Percentiles rank a stretch among this genome's conserved stretches.
phyloP scores from a whole-genome alignment of 2,329 filamentous ascomycete species.

The Botrytis fabae region DNA sequence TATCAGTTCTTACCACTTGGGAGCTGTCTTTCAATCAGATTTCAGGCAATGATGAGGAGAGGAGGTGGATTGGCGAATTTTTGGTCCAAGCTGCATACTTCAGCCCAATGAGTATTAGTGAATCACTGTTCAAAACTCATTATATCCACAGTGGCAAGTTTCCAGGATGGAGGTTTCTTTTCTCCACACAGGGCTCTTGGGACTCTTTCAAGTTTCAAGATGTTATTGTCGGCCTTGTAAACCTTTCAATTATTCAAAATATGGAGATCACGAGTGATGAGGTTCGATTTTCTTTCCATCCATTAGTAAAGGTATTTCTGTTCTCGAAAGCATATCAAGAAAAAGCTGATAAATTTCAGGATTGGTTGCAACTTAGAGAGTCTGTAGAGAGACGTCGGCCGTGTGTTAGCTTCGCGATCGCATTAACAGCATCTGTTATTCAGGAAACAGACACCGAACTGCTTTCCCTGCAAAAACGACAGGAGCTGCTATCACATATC shows the following conservation, averaged over 20 bases:
- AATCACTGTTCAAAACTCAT: slow-evolving; percentile 12
- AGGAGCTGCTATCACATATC: slow-evolving; percentile 11
- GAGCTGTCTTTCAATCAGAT: slow-evolving; percentile 34
- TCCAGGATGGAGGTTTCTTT: slow-evolving; percentile 9
- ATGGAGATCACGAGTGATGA: slow-evolving; percentile 14
- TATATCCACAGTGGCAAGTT: background rate
- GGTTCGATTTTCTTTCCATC: slow-evolving; percentile 31
- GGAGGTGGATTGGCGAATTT: slow-evolving; percentile 24
- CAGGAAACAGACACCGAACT: background rate
- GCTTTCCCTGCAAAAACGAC: slow-evolving; percentile 11
- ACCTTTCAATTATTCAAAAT: slow-evolving; percentile 32
- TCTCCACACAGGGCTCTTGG: slow-evolving; percentile 24
- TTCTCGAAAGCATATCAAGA: background rate
- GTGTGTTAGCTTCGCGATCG: background rate
- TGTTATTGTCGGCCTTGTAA: slow-evolving; percentile 26
- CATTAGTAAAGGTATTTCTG: slow-evolving; percentile 30
- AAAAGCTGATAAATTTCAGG: slow-evolving; percentile 10
- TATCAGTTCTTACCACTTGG: slow-evolving; percentile 32
- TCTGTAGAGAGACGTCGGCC: background rate
- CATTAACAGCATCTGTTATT: slow-evolving; percentile 9
- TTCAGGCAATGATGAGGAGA: slow-evolving; percentile 15
- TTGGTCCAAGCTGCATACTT: slow-evolving; percentile 34
- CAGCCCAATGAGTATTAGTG: slow-evolving; percentile 22
- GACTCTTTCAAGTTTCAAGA: slow-evolving; percentile 30
- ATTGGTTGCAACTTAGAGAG: slow-evolving; percentile 11